A percentile compares a stretch with the other conserved stretches of the same genome.
Evolutionary conservation across 192 early-diverging fungal species (phyloP).

Genomic region (Linnemannia elongata): DNA sequence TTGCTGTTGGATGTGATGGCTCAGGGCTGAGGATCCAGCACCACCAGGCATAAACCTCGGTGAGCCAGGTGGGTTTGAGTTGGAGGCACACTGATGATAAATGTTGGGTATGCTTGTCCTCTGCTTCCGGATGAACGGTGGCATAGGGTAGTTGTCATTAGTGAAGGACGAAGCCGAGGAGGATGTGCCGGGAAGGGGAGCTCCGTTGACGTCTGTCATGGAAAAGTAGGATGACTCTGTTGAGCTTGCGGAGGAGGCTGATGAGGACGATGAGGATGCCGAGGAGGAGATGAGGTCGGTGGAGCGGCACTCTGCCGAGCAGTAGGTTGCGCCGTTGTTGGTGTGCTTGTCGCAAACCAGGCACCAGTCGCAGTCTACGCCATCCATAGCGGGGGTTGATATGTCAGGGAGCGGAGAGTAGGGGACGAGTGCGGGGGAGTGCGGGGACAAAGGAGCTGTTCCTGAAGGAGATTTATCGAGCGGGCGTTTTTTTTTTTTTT

Average conservation of each 20-base stretch:
- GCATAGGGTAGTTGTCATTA: slow-evolving; percentile 44
- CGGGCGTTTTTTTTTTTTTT: slow-evolving; percentile 11
- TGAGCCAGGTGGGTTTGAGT: slow-evolving; percentile 31
- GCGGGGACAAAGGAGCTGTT: neutral
- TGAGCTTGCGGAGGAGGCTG: slow-evolving; percentile 33
- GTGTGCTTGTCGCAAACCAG: slow-evolving; percentile 56
- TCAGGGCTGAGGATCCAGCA: slow-evolving; percentile 14
- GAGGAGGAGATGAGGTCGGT: slow-evolving; percentile 55
- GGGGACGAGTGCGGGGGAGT: neutral
- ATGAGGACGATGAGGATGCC: slow-evolving; percentile 38
- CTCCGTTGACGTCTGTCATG: slow-evolving; percentile 30
- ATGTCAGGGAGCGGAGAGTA: neutral
- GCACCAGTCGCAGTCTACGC: slow-evolving; percentile 58
- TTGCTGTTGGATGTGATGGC: slow-evolving; percentile 30
- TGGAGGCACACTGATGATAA: slow-evolving; percentile 47
- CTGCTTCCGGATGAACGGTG: slow-evolving; percentile 51
- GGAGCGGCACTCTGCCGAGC: slow-evolving; percentile 47
- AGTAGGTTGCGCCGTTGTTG: slow-evolving; percentile 43
- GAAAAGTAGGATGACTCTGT: slow-evolving; percentile 21
- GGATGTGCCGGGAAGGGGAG: neutral
- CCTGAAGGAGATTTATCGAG: neutral
- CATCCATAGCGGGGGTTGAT: slow-evolving; percentile 34
- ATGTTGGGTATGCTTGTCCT: slow-evolving; percentile 58
- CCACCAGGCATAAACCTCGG: slow-evolving; percentile 18
- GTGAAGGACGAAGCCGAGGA: slow-evolving; percentile 3